phyloP scores from a whole-genome alignment of 169 alveolate species.

The Cryptosporidium viatorum region DNA sequence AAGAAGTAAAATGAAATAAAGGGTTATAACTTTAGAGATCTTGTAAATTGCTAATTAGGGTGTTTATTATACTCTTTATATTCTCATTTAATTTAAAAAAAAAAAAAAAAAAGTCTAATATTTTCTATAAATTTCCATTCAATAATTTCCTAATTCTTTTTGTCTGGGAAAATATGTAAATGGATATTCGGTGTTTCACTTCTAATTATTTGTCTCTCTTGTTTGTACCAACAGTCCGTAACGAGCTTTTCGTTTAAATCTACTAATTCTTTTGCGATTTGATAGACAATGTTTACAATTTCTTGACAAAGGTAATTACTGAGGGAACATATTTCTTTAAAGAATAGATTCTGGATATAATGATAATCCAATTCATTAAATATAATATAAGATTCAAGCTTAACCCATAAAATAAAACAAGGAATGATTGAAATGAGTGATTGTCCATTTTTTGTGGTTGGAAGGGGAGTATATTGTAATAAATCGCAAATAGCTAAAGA shows the following conservation, averaged over 20 bases:
- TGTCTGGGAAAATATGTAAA: constrained; percentile 18
- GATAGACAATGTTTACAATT: not conserved
- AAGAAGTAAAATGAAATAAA: not conserved
- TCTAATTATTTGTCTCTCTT: constrained; percentile 1
- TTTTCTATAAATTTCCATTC: not conserved
- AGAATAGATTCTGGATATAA: not conserved
- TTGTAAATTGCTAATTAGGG: constrained; percentile 2
- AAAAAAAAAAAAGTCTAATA: too few relatives aligned
- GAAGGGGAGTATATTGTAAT: constrained; percentile 15
- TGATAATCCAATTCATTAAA: not conserved
- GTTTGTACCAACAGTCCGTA: not conserved
- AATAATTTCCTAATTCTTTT: not conserved
- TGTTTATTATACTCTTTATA: constrained; percentile 2
- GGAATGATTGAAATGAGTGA: constrained; percentile 21
- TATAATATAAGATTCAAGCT: not conserved
- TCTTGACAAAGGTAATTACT: not conserved
- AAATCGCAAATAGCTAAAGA: constrained; percentile 46
- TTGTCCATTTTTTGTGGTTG: constrained; percentile 50
- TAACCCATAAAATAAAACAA: constrained; percentile 30
- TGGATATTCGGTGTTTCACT: constrained; percentile 10
- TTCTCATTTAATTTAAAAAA: too few relatives aligned
- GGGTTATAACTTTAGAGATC: not conserved
- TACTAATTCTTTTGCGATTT: not conserved
- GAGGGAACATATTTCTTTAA: constrained; percentile 25
- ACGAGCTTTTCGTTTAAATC: not conserved